These are phyloP conservation scores for Hymenoscyphus occultus DNA, from an alignment of 2,329 filamentous ascomycete genomes.

Conservation along the genomic window DNA sequence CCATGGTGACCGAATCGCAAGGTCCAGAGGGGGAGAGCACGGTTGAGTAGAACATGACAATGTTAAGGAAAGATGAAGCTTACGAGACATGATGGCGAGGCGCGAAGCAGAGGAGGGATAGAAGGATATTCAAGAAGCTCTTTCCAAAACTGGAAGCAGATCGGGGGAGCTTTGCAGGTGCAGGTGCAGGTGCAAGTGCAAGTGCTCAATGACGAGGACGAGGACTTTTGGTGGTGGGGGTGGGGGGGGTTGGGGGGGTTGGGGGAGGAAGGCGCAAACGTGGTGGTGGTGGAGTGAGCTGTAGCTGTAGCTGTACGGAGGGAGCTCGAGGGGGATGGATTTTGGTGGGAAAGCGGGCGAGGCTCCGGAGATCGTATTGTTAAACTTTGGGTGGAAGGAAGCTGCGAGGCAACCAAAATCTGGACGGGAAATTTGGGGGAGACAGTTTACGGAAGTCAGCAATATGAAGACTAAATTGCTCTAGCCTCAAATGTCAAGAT, in stretches of 20 bases:
- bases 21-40: neutral
- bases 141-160: constrained; percentile 11
- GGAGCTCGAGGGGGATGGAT: neutral
- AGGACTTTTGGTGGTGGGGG: neutral
- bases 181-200: no score
- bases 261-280: neutral
- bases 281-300: neutral
- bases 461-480: neutral
- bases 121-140: constrained; percentile 7
- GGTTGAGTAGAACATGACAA: neutral
- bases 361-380: neutral
- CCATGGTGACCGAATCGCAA: neutral
- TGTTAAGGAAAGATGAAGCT: constrained; percentile 8
- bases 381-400: neutral
- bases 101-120: neutral
- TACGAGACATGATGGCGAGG: constrained; percentile 16
- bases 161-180: neutral
- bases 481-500: neutral
- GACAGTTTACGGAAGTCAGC: neutral
- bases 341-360: neutral
- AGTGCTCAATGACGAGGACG: neutral
- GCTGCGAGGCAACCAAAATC: neutral
- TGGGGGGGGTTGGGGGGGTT: neutral
- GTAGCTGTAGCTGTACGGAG: no score
- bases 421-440: neutral